These are phyloP conservation scores for Zymoseptoria crescenta DNA, from an alignment of 2,329 filamentous ascomycete genomes.

Conservation along the genomic window DNA sequence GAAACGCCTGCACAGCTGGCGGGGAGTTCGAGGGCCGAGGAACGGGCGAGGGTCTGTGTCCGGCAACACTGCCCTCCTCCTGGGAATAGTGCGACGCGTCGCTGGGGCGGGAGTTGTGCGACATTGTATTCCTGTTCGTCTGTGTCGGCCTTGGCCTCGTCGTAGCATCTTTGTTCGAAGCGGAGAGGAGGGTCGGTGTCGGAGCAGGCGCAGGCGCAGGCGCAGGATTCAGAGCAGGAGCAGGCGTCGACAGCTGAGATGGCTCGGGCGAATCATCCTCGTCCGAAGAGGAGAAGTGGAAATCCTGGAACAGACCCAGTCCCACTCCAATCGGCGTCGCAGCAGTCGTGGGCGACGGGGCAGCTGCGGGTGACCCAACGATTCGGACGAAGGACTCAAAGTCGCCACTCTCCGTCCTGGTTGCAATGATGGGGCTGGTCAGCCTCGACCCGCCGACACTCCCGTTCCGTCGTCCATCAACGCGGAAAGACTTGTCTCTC, in stretches of 20 bases:
- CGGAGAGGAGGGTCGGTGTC: neutral
- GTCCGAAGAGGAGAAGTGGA: neutral
- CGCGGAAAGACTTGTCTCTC: neutral
- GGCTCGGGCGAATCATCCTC: neutral
- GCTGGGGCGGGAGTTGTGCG: constrained; percentile 1
- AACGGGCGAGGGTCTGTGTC: neutral
- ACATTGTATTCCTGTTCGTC: neutral
- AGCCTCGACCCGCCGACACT: constrained; percentile 1
- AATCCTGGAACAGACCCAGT: neutral
- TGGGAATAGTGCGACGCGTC: neutral
- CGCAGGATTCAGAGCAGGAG: neutral
- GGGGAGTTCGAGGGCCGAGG: too few relatives aligned
- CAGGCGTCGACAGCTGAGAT: neutral
- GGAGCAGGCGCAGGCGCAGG: neutral
- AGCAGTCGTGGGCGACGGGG: neutral
- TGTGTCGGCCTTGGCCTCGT: neutral
- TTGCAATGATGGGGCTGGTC: neutral
- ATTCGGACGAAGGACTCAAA: constrained; percentile 10
- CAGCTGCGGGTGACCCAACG: neutral
- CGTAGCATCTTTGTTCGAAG: neutral
- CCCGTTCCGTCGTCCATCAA: constrained; percentile 4
- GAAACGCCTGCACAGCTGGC: neutral
- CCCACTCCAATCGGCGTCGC: neutral
- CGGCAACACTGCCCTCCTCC: neutral
- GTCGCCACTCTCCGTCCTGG: neutral